A percentile compares a stretch with the other conserved stretches of the same genome.
These are phyloP conservation scores for Xylaria digitata DNA, from an alignment of 2,329 filamentous ascomycete species.

Conservation along the genomic window DNA sequence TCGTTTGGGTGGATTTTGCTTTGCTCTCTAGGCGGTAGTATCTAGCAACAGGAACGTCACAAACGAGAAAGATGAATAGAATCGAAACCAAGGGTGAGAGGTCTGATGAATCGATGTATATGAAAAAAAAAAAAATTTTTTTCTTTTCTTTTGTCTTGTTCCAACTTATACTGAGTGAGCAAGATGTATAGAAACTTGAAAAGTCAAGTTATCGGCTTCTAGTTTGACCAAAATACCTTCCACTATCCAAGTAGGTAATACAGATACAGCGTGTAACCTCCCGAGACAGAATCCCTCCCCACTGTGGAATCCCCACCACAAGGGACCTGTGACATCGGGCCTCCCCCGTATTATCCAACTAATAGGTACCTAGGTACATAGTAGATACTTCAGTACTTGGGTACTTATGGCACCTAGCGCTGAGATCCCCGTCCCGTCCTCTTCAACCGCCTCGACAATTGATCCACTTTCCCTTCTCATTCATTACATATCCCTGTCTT, in stretches of 20 bases:
- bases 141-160: neutral
- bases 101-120: neutral
- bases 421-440: no score
- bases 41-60: neutral
- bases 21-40: neutral
- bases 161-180: neutral
- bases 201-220: neutral
- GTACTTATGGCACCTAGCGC: no score
- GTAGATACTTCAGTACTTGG: no score
- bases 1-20: neutral
- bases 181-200: neutral
- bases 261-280: no score
- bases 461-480: conserved; percentile 22
- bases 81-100: neutral
- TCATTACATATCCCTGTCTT: conserved; percentile 33
- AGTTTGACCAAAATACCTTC: neutral
- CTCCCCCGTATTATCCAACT: no score
- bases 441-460: no score
- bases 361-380: no score
- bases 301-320: no score
- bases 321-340: no score
- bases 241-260: no score
- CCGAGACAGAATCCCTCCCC: neutral
- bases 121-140: no score
- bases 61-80: neutral